These are phyloP conservation scores for Salicornia ramosissima DNA, from an alignment of 148 eudicot species.

Conservation along the genomic window DNA sequence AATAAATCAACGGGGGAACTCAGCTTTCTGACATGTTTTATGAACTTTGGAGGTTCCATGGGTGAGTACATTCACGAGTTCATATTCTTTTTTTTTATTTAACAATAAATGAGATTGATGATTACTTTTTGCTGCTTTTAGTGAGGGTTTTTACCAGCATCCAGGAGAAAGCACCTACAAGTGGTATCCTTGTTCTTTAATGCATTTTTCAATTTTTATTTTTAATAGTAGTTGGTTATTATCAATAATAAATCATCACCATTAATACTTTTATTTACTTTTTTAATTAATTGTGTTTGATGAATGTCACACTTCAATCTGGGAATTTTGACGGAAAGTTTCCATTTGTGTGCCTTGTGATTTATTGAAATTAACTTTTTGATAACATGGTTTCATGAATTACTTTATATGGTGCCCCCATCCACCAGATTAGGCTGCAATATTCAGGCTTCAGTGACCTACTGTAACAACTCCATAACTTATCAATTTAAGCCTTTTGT, in stretches of 20 bases:
- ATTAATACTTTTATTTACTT: background rate
- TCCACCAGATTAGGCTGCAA: no score
- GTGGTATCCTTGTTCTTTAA: constrained; percentile 53
- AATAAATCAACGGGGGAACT: constrained; percentile 90
- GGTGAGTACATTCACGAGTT: constrained; percentile 59
- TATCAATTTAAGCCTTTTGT: no score
- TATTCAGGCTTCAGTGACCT: no score
- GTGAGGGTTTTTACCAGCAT: constrained; percentile 94
- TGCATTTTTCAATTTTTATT: background rate
- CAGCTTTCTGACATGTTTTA: constrained; percentile 79
- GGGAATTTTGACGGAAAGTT: background rate
- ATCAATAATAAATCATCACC: background rate
- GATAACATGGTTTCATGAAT: no score
- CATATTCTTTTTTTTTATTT: background rate
- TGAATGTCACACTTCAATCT: background rate
- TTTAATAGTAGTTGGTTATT: background rate
- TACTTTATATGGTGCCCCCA: no score
- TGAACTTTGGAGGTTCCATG: constrained; percentile 89
- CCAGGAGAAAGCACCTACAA: constrained; percentile 91
- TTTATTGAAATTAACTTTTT: no score
- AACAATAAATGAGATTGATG: constrained; percentile 4
- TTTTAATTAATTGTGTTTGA: background rate
- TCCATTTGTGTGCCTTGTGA: no score
- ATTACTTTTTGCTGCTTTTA: constrained; percentile 29
- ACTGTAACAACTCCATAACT: no score